Evolutionary conservation across 2,329 filamentous ascomycete genomes (phyloP).

Genomic region (Chaetomium sp.): DNA sequence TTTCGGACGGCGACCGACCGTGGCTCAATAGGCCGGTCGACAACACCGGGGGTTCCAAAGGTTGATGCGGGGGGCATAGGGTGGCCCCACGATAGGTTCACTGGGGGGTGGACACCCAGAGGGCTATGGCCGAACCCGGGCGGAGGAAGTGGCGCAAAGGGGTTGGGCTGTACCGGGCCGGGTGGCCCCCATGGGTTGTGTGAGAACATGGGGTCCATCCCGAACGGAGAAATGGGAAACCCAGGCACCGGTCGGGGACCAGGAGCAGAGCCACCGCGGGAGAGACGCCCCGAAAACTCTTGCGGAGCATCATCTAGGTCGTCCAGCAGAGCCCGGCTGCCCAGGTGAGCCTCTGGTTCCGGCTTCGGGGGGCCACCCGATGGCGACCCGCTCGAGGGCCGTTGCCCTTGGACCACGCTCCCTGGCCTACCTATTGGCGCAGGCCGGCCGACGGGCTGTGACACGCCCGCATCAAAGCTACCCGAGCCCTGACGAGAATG

Average conservation of each 20-base stretch:
- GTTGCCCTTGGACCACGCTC: conserved; percentile 56
- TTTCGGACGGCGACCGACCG: conserved; percentile 64
- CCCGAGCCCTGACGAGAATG: conserved; percentile 73
- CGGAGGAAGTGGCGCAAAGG: conserved; percentile 35
- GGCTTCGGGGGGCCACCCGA: conserved; percentile 45
- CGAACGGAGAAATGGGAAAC: conserved; percentile 35
- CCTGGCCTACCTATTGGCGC: conserved; percentile 82
- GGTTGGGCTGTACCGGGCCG: conserved; percentile 18
- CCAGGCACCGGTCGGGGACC: conserved; percentile 36
- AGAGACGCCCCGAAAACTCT: conserved; percentile 21
- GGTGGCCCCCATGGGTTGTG: conserved; percentile 23
- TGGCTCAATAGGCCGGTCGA: conserved; percentile 48
- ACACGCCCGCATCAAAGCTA: conserved; percentile 54
- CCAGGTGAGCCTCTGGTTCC: conserved; percentile 73
- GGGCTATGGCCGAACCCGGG: conserved; percentile 38
- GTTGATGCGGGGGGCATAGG: conserved; percentile 9
- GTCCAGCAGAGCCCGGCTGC: conserved; percentile 80
- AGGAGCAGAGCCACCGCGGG: conserved; percentile 32
- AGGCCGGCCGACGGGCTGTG: conserved; percentile 73
- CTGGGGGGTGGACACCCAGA: conserved; percentile 23
- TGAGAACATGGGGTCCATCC: conserved; percentile 20
- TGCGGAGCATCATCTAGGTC: conserved; percentile 58
- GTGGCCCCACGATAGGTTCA: conserved; percentile 20
- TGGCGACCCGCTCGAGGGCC: conserved; percentile 26
- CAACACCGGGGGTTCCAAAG: conserved; percentile 26